These are phyloP conservation scores for Pseudopithomyces chartarum DNA, from an alignment of 2,329 filamentous ascomycete genomes.

Conservation along the genomic window DNA sequence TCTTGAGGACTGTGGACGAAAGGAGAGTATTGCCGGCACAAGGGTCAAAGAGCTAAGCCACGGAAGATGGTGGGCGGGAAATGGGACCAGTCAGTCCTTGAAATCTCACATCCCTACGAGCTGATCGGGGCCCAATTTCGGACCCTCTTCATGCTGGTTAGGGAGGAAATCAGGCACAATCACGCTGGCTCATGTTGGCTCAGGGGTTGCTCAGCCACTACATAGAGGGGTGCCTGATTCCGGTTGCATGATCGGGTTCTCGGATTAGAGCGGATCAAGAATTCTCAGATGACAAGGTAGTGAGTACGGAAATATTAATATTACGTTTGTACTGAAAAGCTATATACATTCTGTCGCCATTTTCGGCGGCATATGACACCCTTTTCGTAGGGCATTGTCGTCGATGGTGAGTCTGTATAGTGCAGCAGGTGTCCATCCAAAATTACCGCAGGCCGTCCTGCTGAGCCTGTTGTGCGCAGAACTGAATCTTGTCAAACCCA, in stretches of 20 bases:
- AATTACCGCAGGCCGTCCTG: too few relatives aligned
- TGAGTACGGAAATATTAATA: constrained; percentile 1
- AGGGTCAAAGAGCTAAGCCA: too few relatives aligned
- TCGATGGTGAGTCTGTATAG: constrained; percentile 19
- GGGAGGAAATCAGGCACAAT: too few relatives aligned
- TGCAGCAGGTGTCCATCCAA: constrained; percentile 8
- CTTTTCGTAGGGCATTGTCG: constrained; percentile 18
- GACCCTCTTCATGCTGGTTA: background rate
- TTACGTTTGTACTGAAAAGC: constrained; percentile 15
- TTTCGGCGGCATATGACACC: constrained; percentile 14
- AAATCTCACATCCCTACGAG: constrained; percentile 6
- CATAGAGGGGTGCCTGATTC: constrained; percentile 1
- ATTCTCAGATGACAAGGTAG: too few relatives aligned
- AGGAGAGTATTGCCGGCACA: too few relatives aligned
- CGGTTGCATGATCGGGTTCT: background rate
- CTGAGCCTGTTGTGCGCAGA: too few relatives aligned
- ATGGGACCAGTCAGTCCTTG: constrained; percentile 5
- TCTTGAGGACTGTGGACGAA: too few relatives aligned
- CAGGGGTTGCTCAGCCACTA: constrained; percentile 10
- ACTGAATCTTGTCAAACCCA: too few relatives aligned
- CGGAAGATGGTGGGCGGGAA: constrained; percentile 2
- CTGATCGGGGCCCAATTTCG: background rate
- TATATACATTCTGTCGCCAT: constrained; percentile 17
- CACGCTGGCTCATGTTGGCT: too few relatives aligned
- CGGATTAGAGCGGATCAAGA: too few relatives aligned